Conservation (phyloP, 2,329 filamentous ascomycete genomes). For the Colletotrichum falcatum region DNA sequence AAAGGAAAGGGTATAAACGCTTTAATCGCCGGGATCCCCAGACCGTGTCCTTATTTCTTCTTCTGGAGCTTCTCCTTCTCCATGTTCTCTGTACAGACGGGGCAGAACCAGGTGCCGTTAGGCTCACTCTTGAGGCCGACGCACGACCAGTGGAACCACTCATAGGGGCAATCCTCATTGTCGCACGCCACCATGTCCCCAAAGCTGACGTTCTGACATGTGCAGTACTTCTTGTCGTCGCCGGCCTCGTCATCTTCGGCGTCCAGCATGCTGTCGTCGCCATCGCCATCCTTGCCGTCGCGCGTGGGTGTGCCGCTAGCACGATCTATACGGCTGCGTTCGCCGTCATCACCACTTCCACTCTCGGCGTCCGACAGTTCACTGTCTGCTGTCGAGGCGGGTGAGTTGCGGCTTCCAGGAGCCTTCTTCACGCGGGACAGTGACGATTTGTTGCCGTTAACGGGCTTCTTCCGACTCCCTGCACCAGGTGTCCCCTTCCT, state of each 20-base stretch:
- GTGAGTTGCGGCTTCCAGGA: slow-evolving; percentile 66
- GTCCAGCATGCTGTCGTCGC: slow-evolving; percentile 67
- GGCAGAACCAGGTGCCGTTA: slow-evolving; percentile 76
- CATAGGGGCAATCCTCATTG: slow-evolving; percentile 82
- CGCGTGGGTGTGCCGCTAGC: slow-evolving; percentile 43
- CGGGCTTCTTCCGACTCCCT: slow-evolving; percentile 60
- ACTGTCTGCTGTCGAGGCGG: slow-evolving; percentile 72
- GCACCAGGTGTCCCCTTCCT: slow-evolving; percentile 63
- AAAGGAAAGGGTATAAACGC: slow-evolving; percentile 29
- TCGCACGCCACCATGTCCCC: slow-evolving; percentile 93
- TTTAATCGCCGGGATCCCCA: background rate
- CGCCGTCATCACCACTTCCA: slow-evolving; percentile 64
- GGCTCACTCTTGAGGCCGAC: slow-evolving; percentile 77
- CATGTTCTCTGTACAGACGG: slow-evolving; percentile 67
- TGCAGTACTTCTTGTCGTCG: slow-evolving; percentile 85
- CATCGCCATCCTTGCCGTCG: slow-evolving; percentile 56
- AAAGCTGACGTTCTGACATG: slow-evolving; percentile 85
- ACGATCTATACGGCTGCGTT: slow-evolving; percentile 46
- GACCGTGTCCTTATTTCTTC: slow-evolving; percentile 18
- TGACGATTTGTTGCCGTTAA: slow-evolving; percentile 65
- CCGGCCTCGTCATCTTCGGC: slow-evolving; percentile 77
- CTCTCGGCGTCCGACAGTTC: slow-evolving; percentile 74
- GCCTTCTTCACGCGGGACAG: slow-evolving; percentile 72
- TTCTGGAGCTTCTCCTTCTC: slow-evolving; percentile 53
- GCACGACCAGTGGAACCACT: slow-evolving; percentile 90